Evolutionary conservation across 1,284 basidiomycete genomes (phyloP), one percentile per base, ranked within the genome.

Genomic region (Tilletia indica): DNA sequence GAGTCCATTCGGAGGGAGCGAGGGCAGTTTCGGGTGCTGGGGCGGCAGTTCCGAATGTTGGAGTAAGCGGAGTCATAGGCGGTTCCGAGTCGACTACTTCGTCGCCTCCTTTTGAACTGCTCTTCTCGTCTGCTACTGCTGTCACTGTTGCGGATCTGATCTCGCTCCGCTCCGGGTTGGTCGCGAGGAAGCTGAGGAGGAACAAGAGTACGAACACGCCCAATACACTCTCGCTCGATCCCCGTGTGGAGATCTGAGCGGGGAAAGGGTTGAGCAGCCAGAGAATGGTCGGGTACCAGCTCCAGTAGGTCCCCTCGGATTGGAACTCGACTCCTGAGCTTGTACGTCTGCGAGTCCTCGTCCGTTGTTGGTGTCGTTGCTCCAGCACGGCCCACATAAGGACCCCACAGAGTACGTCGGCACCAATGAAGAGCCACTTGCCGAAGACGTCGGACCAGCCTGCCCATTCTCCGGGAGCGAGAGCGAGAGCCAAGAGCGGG

Each of bases 211-310:
- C 91, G 71, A 95, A 87, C 1, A 93, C 87, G 21, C 91, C 91
- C 2, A 98, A 89, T 1, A 97, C 86, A 0, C 93, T 90, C 85
- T 99, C 97, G 19, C 95, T 94, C 2, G 93, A 97, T 1, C 96
- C 97, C 9, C 96, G 90, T 0, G 96, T 99, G 0, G 94, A 95
- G 78, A 99, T 98, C 76, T 94, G 92, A 80, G 97, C 92, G 0
- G 96, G 92, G 79, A 99, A 89, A 0, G 96, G 96, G 85, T 96
- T 98, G 73, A 98, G 87, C 1, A 97, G 90, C 89, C 89, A 89
- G 76, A 97, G 89, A 3, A 90, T 80, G 0, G 72, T 42, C 78
- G 78, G 19, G 75, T 75, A 74, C 48, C 71, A 31, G 12, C 77
- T 76, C 3, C 71, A 67, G 14, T 63, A 21, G 14, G 73, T 69